phyloP scores from a whole-genome alignment of 2,329 filamentous ascomycete genomes.

The Colletotrichum sp. region DNA sequence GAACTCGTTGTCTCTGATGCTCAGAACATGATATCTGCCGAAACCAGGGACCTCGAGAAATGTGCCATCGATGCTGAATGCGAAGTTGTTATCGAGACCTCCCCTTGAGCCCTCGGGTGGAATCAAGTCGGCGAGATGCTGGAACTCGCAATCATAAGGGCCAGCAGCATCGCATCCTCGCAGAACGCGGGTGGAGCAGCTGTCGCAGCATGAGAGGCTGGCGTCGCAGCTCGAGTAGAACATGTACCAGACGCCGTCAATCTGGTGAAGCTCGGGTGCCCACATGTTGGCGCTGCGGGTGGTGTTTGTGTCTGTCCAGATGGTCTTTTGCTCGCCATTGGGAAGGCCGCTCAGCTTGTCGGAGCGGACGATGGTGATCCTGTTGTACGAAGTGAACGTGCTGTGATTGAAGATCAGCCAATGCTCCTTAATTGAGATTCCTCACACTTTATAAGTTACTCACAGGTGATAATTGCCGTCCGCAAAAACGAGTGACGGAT shows the following conservation, averaged over 20 bases:
- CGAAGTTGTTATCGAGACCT: background rate
- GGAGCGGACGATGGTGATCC: background rate
- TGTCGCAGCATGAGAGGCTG: slow-evolving; percentile 18
- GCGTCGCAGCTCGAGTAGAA: slow-evolving; percentile 17
- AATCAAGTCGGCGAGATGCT: background rate
- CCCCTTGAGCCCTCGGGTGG: background rate
- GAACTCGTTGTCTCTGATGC: background rate
- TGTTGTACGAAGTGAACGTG: background rate
- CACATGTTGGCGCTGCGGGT: slow-evolving; percentile 18
- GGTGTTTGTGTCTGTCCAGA: slow-evolving; percentile 1
- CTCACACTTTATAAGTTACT: background rate
- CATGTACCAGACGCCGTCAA: slow-evolving; percentile 23
- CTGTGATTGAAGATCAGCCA: background rate
- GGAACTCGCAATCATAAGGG: background rate
- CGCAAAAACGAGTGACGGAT: background rate
- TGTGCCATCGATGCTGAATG: background rate
- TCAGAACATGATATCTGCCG: background rate
- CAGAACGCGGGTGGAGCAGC: background rate
- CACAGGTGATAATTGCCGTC: background rate
- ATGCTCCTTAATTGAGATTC: fast-evolving
- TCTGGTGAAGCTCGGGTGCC: slow-evolving; percentile 24
- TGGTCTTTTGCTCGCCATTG: background rate
- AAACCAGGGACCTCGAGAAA: background rate
- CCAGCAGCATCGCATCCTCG: background rate
- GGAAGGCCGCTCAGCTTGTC: background rate